These are phyloP conservation scores for Neurospora tetraspora DNA, from an alignment of 495 filamentous ascomycete genomes.

Conservation along the genomic window DNA sequence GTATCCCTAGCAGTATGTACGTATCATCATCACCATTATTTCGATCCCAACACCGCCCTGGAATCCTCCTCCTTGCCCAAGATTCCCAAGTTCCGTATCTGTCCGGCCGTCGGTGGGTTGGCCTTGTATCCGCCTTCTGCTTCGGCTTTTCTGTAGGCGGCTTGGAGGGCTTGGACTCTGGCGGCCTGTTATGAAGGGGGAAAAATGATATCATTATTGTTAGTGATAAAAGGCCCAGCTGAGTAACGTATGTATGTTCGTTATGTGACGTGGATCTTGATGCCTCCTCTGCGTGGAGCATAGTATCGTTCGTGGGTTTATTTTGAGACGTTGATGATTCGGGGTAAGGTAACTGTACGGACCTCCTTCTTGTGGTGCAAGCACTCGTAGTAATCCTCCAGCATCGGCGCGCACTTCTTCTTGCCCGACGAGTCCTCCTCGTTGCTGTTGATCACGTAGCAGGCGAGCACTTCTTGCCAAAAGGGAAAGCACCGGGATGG, in stretches of 20 bases:
- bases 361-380: slow-evolving; percentile 98
- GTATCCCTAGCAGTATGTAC: not conserved
- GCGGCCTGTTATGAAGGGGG: slow-evolving; percentile 47
- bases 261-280: not conserved
- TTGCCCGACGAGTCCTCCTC: slow-evolving; percentile 67
- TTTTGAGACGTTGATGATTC: not conserved
- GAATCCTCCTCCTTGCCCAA: slow-evolving; percentile 74
- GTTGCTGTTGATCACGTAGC: slow-evolving; percentile 76
- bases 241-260: no score
- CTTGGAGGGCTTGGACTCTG: slow-evolving; percentile 68
- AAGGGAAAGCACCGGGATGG: slow-evolving; percentile 92
- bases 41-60: slow-evolving; percentile 45
- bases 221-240: not conserved
- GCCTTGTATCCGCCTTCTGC: slow-evolving; percentile 60
- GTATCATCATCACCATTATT: slow-evolving; percentile 6
- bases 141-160: slow-evolving; percentile 76
- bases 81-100: slow-evolving; percentile 76
- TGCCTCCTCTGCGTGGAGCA: not conserved
- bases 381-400: slow-evolving; percentile 98
- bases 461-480: slow-evolving; percentile 90
- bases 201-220: not conserved
- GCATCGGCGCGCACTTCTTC: slow-evolving; percentile 77
- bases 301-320: slow-evolving; percentile 3
- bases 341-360: slow-evolving; percentile 7
- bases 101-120: slow-evolving; percentile 57